Conservation (phyloP, 805 yeast genomes). For the Pichia insulana region DNA sequence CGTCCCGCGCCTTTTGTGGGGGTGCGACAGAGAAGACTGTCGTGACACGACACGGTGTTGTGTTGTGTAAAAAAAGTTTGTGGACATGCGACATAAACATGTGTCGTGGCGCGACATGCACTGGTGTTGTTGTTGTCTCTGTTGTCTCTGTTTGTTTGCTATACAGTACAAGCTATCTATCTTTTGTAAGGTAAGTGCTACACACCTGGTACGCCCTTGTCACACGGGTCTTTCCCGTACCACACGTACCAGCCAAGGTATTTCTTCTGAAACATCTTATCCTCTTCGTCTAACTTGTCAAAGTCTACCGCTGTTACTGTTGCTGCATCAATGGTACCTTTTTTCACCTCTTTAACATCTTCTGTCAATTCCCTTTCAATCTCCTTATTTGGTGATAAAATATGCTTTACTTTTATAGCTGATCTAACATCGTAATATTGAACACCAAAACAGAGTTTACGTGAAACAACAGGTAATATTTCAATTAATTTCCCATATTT, state of each 20-base stretch:
- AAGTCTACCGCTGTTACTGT: not conserved
- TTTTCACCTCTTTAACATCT: too few relatives aligned
- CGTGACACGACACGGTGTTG: conserved; percentile 1
- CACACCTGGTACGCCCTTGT: conserved; percentile 30
- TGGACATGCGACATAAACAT: conserved; percentile 1
- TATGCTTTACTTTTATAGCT: conserved; percentile 49
- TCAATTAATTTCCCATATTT: conserved; percentile 54
- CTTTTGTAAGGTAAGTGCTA: too few relatives aligned
- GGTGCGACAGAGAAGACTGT: conserved; percentile 1
- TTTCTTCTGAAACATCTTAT: conserved; percentile 19
- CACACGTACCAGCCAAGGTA: conserved; percentile 55
- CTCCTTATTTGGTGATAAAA: too few relatives aligned
- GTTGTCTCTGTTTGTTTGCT: not conserved
- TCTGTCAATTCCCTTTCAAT: too few relatives aligned
- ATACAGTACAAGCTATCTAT: not conserved
- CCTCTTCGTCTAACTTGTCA: not conserved
- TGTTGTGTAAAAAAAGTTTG: too few relatives aligned
- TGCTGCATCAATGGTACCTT: not conserved
- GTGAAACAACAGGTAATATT: conserved; percentile 56
- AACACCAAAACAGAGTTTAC: conserved; percentile 52
- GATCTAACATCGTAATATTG: conserved; percentile 49
- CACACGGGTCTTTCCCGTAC: conserved; percentile 63
- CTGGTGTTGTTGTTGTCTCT: not conserved
- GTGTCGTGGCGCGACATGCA: not conserved
- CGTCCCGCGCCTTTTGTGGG: conserved; percentile 7